Percentiles rank a stretch among this genome's conserved stretches.
Evolutionary conservation across 495 filamentous ascomycete genomes (phyloP).

Genomic region (Aspergillus diversus): DNA sequence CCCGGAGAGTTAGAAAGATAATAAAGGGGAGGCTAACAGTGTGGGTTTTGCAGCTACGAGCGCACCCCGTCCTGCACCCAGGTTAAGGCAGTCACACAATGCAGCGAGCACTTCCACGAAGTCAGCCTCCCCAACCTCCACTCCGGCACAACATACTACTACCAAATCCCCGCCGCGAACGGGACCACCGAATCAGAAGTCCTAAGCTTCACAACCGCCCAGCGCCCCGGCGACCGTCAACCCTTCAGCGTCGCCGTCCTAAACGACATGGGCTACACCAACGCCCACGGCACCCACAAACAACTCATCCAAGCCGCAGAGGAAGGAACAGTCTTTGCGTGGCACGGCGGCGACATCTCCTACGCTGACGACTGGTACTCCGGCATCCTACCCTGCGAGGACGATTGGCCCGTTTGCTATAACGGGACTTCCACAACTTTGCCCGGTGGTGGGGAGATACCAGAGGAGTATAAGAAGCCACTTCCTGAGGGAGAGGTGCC

Average conservation of each 20-base stretch:
- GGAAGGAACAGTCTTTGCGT: conserved; percentile 50
- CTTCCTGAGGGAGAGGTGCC: conserved; percentile 50
- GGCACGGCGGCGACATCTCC: conserved; percentile 55
- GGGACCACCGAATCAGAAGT: conserved; percentile 38
- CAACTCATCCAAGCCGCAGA: conserved; percentile 41
- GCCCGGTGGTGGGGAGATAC: conserved; percentile 29
- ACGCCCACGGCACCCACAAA: conserved; percentile 49
- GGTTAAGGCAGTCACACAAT: conserved; percentile 49
- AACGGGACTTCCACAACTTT: conserved; percentile 45
- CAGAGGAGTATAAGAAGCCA: conserved; percentile 44
- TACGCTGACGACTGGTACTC: conserved; percentile 46
- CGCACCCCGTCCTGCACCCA: conserved; percentile 55
- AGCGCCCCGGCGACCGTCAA: conserved; percentile 39
- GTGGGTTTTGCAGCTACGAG: too few relatives aligned
- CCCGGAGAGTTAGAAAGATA: too few relatives aligned
- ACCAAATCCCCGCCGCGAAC: conserved; percentile 22
- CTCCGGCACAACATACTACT: conserved; percentile 21
- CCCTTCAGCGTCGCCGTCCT: conserved; percentile 44
- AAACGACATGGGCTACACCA: conserved; percentile 56
- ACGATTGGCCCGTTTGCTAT: conserved; percentile 57
- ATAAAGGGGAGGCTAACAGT: too few relatives aligned
- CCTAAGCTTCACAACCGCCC: conserved; percentile 44
- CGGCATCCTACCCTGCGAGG: conserved; percentile 52
- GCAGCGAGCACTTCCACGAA: conserved; percentile 55
- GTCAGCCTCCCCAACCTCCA: conserved; percentile 29